Base-by-base conservation (phyloP, 371 early-diverging fungal genomes). In the Apophysomyces variabilis region DNA sequence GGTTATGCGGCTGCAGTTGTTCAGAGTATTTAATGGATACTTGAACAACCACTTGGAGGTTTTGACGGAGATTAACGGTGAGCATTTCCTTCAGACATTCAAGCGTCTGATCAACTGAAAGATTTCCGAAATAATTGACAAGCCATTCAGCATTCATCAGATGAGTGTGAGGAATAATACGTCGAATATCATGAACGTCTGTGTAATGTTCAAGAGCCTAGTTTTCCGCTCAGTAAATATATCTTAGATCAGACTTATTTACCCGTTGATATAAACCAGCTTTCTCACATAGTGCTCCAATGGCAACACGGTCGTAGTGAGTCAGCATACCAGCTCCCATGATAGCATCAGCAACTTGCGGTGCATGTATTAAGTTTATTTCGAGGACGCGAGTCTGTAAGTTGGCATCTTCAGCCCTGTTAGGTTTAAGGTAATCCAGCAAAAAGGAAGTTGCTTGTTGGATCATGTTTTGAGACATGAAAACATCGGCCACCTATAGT, bases 261-360 rank as follows among this genome's bases (percentile, higher is more conserved):
- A 87, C 90, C 38, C 97, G 84, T 85, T 98, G 98, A 75, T 90
- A 94, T 45, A 99, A 83, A 4, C 97, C 97, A 35, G 98, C 97
- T 82, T 96, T 96, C 78, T 99, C 99, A 75, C 98, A 98, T 60
- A 98, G 89, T 60, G 84, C 75, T 26, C 97, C 99, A 75, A 99
- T 89, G 50, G 91, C 87, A 7, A 92, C 88, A 36, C 92, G 89
- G 74, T 99, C 99, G 72, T 98, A 99, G 71, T 97, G 95, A 36
- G 90, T 89, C 70, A 98, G 93, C 93, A 97, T 94, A 64, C 92
- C 87, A 71, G 96, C 96, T 60, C 97, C 93, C 39, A 99, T 78
- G 66, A 99, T 98, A 57, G 98, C 99, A 78, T 98, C 99, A 32
- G 99, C 99, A 9, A 99, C 98, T 71, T 98, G 98, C 44, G 98